A percentile compares a stretch with the other conserved stretches of the same genome.
Conservation (phyloP, 257 asterid species). For the Rubia yunnanensis region DNA sequence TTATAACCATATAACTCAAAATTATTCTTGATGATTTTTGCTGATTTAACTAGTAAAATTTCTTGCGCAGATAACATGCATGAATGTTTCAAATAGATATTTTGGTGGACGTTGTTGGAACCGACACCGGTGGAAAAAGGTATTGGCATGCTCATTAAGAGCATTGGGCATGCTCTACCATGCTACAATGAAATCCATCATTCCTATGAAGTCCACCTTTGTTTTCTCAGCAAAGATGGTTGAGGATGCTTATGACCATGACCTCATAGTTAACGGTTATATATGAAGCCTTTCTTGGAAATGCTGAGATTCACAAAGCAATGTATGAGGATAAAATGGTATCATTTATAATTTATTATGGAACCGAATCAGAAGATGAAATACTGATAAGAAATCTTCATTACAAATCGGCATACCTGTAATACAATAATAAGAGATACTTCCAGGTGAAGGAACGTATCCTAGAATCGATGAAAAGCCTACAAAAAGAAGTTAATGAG, state of each 20-base stretch:
- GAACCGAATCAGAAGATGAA: slow-evolving; percentile 67
- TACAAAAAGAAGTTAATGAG: slow-evolving; percentile 63
- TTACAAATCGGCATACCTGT: slow-evolving; percentile 50
- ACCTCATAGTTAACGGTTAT: slow-evolving; percentile 60
- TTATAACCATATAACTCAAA: no score
- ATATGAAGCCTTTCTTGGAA: slow-evolving; percentile 32
- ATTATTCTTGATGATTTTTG: no score
- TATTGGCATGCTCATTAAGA: slow-evolving; percentile 59
- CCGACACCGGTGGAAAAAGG: no score
- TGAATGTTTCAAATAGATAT: no score
- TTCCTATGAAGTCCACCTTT: slow-evolving; percentile 18
- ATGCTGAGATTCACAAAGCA: slow-evolving; percentile 54
- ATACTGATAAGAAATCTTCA: slow-evolving; percentile 66
- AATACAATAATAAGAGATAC: slow-evolving; percentile 66
- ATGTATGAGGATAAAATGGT: slow-evolving; percentile 52
- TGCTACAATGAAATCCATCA: slow-evolving; percentile 30
- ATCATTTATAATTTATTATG: slow-evolving; percentile 50
- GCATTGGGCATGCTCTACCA: slow-evolving; percentile 79
- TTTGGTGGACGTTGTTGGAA: no score
- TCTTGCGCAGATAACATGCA: no score
- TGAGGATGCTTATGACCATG: slow-evolving; percentile 47
- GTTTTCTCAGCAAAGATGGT: slow-evolving; percentile 16
- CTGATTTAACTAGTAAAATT: no score
- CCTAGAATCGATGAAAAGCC: slow-evolving; percentile 54
- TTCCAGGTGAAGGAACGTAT: slow-evolving; percentile 78